These are phyloP conservation scores for Suillus ampliporus DNA, from an alignment of 768 basidiomycete genomes.

Conservation along the genomic window DNA sequence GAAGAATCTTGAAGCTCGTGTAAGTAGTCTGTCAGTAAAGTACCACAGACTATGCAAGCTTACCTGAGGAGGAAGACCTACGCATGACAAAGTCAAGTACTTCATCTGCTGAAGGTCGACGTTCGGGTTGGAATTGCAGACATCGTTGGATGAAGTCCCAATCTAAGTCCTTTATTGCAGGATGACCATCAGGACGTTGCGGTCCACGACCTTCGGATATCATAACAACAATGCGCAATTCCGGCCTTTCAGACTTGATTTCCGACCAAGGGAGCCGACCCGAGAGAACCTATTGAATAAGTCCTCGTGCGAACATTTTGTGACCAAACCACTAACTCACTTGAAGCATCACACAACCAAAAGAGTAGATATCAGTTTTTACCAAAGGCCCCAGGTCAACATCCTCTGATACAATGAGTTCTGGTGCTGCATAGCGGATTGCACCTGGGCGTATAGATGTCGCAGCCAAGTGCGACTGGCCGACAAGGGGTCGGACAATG, in stretches of 20 bases:
- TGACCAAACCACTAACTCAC: not conserved
- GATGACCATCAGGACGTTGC: not conserved
- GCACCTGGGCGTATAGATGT: not conserved
- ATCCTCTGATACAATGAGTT: not conserved
- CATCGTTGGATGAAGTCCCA: slow-evolving; percentile 2
- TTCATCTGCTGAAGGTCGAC: too few species aligned
- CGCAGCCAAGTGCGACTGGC: too few species aligned
- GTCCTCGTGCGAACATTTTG: not conserved
- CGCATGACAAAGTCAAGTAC: too few species aligned
- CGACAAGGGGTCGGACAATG: too few species aligned
- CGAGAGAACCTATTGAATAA: not conserved
- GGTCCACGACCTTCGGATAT: too few species aligned
- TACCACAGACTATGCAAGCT: too few species aligned
- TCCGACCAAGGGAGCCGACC: slow-evolving; percentile 1
- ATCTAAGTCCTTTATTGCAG: not conserved
- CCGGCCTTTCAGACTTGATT: not conserved
- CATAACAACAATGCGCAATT: too few species aligned
- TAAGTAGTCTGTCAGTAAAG: too few species aligned
- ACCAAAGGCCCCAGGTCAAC: not conserved
- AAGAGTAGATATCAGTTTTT: slow-evolving; percentile 4
- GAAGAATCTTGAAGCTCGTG: too few species aligned
- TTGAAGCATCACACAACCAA: slow-evolving; percentile 1
- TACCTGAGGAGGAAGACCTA: too few species aligned
- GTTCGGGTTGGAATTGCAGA: too few species aligned
- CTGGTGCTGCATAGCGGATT: slow-evolving; percentile 5